Evolutionary conservation across 495 filamentous ascomycete species (phyloP), one percentile per base, ranked within the genome.

Genomic region (Penicillium fimorum): DNA sequence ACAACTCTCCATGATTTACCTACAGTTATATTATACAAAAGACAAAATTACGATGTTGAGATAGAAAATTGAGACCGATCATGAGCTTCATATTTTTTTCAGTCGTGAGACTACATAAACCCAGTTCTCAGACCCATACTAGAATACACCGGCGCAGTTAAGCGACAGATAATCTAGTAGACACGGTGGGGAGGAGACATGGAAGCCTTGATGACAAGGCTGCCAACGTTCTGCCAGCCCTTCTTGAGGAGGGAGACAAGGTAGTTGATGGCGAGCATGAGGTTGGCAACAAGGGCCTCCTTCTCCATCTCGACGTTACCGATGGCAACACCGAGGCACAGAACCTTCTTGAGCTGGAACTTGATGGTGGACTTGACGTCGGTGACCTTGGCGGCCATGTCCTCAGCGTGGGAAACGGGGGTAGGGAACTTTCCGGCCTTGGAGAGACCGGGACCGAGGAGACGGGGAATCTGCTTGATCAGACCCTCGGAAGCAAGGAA

Each of bases 281-380:
- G 90, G 84, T 98, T 98, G 72, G 84, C 87, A 63, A 97, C 88
- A 61, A 98, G 82, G 79, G 96, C 89, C 70, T 98, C 94, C 82
- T 92, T 82, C 59, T 84, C 88, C 94, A 98, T 97, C 66, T 87
- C 91, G 59, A 98, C 95, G 77, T 98, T 95, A 69, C 94, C 94
- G 63, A 98, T 90, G 64, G 94, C 94, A 66, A 97, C 94, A 86
- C 95, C 94, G 79, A 98, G 89, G 83, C 94, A 98, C 60, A 98
- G 84, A 68, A 98, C 94, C 88, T 98, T 98, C 89, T 97, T 98
- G 63, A 98, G 84, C 83, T 98, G 94, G 85, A 98, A 98, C 86
- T 98, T 98, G 84, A 98, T 97, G 70, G 95, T 98, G 59, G 91
- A 94, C 87, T 96, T 96, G 84, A 98, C 94, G 73, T 98, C 94